A percentile compares a stretch with the other conserved stretches of the same genome.
These are phyloP conservation scores for Aotearoamyces nothofagi DNA, from an alignment of 2,329 filamentous ascomycete species.

Conservation along the genomic window DNA sequence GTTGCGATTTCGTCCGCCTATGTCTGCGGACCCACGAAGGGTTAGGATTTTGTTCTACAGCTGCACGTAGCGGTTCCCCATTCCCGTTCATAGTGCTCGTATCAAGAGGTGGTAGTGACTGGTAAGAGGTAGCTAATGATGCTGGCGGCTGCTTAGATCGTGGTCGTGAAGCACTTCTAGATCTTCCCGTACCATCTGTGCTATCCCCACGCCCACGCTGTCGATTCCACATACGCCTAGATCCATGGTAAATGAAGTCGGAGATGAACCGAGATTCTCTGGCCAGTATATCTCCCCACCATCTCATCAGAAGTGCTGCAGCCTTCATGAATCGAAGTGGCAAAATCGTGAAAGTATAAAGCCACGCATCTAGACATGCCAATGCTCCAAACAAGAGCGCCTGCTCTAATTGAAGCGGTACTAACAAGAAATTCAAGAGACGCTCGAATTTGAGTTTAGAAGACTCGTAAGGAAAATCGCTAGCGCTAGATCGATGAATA, in stretches of 20 bases:
- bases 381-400: conserved; percentile 78
- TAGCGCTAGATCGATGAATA: conserved; percentile 41
- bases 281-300: conserved; percentile 59
- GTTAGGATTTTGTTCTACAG: conserved; percentile 9
- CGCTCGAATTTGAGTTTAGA: conserved; percentile 85
- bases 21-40: conserved; percentile 30
- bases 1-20: conserved; percentile 66
- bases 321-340: conserved; percentile 80
- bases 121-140: conserved; percentile 13
- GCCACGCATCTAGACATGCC: conserved; percentile 88
- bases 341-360: conserved; percentile 91
- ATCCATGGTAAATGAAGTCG: conserved; percentile 64
- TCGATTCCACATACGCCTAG: conserved; percentile 61
- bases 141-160: conserved; percentile 10
- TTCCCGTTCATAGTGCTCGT: neutral
- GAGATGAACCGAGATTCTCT: conserved; percentile 60
- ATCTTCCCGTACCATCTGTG: conserved; percentile 10
- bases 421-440: conserved; percentile 70
- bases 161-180: conserved; percentile 15
- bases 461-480: conserved; percentile 70
- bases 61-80: conserved; percentile 8
- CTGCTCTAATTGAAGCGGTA: conserved; percentile 71
- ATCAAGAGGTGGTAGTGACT: conserved; percentile 5
- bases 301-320: conserved; percentile 57
- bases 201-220: conserved; percentile 31